These are phyloP conservation scores for Keithomyces neogunnii DNA, from an alignment of 2,329 filamentous ascomycete species.

Conservation along the genomic window DNA sequence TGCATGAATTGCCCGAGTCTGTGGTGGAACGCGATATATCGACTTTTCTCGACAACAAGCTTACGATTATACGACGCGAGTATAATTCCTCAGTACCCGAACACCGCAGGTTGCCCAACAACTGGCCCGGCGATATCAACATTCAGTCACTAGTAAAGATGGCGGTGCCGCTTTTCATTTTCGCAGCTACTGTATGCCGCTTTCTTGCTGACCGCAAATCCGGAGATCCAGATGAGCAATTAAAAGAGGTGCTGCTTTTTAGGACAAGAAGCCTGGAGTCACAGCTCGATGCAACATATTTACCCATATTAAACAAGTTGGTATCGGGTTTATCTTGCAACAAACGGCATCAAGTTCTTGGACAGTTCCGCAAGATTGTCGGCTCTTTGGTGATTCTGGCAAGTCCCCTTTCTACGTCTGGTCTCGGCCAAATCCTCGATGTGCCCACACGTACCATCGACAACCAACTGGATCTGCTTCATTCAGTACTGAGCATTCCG, in stretches of 20 bases:
- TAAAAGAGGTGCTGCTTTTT: constrained; percentile 16
- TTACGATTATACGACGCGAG: constrained; percentile 16
- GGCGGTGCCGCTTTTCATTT: constrained; percentile 27
- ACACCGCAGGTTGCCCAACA: neutral
- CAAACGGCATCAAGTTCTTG: neutral
- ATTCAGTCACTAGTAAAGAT: constrained; percentile 13
- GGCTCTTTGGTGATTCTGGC: neutral
- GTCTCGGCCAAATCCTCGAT: neutral
- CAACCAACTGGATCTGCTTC: neutral
- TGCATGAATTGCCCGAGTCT: neutral
- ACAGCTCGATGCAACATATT: constrained; percentile 12
- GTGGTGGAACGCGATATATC: neutral
- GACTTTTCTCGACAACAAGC: constrained; percentile 24
- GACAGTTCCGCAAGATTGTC: neutral
- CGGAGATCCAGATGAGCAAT: constrained; percentile 14
- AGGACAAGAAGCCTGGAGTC: constrained; percentile 4
- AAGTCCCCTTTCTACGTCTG: neutral
- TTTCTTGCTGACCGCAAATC: constrained; percentile 15
- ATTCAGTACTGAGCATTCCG: neutral
- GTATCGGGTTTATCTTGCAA: neutral
- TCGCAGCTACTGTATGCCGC: constrained; percentile 23
- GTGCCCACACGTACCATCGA: neutral
- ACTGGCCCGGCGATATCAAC: constrained; percentile 7
- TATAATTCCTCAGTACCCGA: constrained; percentile 6
- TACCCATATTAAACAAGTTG: constrained; percentile 9